Evolutionary conservation across 768 basidiomycete species (phyloP).

Genomic region (Leccinum aurantiacum): DNA sequence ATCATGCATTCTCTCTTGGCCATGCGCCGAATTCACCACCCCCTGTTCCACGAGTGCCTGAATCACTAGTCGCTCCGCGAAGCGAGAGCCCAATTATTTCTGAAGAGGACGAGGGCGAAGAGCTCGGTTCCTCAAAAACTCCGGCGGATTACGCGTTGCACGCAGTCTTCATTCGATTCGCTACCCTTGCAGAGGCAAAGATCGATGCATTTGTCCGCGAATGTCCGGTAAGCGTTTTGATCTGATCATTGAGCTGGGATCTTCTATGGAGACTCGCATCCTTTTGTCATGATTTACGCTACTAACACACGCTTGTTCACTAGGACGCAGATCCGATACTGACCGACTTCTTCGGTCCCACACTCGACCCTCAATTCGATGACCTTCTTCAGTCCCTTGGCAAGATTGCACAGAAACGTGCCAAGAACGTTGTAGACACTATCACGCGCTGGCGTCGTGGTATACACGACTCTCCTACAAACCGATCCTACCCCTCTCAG

Average conservation of each 20-base stretch:
- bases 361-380: constrained; percentile 78
- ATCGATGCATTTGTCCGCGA: constrained; percentile 74
- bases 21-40: constrained; percentile 57
- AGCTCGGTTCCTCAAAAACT: constrained; percentile 67
- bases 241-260: background rate
- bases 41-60: constrained; percentile 77
- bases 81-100: constrained; percentile 55
- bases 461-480: constrained; percentile 60
- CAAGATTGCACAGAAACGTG: constrained; percentile 80
- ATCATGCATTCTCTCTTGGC: constrained; percentile 26
- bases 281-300: background rate
- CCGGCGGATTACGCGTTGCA: constrained; percentile 88
- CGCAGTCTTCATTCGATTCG: constrained; percentile 86
- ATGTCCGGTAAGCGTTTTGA: constrained; percentile 51
- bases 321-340: constrained; percentile 74
- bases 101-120: constrained; percentile 65
- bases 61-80: constrained; percentile 48
- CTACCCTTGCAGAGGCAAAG: constrained; percentile 73
- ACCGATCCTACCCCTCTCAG: constrained; percentile 30
- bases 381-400: constrained; percentile 82
- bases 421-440: constrained; percentile 82
- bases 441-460: constrained; percentile 84
- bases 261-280: background rate
- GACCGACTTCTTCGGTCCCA: constrained; percentile 64
- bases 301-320: constrained; percentile 6